Conservation (phyloP, 1,139 yeast genomes). For the Zygoascus meyerae region DNA sequence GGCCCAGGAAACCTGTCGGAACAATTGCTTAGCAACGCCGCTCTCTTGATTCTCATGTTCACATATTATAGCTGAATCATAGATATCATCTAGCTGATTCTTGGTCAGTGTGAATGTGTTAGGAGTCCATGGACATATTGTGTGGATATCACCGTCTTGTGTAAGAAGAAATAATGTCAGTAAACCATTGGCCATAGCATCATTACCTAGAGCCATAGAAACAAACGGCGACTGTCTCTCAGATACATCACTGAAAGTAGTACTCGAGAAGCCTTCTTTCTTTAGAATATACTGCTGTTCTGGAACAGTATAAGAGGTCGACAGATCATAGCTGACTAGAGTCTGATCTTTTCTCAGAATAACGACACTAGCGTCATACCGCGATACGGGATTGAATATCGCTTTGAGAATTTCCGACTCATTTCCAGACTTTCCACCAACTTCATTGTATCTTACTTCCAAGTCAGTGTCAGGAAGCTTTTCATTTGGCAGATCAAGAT, state of each 20-base stretch:
- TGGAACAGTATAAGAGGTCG: conserved; percentile 27
- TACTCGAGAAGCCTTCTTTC: conserved; percentile 2
- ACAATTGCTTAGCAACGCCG: conserved; percentile 15
- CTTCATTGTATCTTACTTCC: conserved; percentile 1
- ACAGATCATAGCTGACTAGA: conserved; percentile 36
- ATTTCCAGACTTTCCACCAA: neutral
- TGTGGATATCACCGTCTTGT: conserved; percentile 50
- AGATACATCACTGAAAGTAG: conserved; percentile 11
- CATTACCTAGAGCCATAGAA: conserved; percentile 46
- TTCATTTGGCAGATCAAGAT: conserved; percentile 23
- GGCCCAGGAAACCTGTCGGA: conserved; percentile 27
- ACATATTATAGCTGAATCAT: conserved; percentile 40
- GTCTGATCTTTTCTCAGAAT: conserved; percentile 36
- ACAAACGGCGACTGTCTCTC: conserved; percentile 27
- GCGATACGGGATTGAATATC: conserved; percentile 43
- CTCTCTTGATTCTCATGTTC: conserved; percentile 21
- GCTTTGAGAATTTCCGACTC: conserved; percentile 24
- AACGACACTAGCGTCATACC: conserved; percentile 39
- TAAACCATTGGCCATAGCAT: conserved; percentile 33
- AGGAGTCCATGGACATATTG: conserved; percentile 54
- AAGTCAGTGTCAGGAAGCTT: neutral
- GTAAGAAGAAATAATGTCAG: conserved; percentile 46
- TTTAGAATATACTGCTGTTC: conserved; percentile 20
- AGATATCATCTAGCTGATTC: conserved; percentile 34
- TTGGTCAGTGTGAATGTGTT: conserved; percentile 34